Conservation (phyloP, 495 filamentous ascomycete species). For the Xylaria cubensis region DNA sequence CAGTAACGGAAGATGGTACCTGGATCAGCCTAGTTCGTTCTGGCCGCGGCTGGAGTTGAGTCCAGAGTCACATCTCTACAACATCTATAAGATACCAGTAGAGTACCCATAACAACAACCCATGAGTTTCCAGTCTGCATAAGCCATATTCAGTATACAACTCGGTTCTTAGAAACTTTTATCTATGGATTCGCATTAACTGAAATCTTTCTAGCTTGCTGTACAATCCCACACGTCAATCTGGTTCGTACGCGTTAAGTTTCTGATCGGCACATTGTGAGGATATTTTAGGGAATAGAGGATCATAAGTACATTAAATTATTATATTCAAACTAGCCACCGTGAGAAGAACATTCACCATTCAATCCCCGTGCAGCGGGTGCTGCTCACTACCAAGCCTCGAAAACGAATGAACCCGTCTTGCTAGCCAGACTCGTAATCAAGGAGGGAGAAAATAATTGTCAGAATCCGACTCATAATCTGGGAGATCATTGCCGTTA, state of each 20-base stretch:
- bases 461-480: constrained; percentile 14
- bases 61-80: not conserved
- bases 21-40: not conserved
- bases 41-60: not conserved
- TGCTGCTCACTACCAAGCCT: not conserved
- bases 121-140: not conserved
- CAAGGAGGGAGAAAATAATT: no score
- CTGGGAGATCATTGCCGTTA: not conserved
- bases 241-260: not conserved
- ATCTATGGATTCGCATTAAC: not conserved
- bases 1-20: constrained; percentile 2
- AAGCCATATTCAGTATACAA: not conserved
- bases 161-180: not conserved
- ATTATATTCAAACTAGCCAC: not conserved
- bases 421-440: not conserved
- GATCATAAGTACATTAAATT: not conserved
- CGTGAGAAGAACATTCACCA: not conserved
- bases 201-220: not conserved
- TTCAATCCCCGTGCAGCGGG: no score
- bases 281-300: not conserved
- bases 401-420: not conserved
- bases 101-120: not conserved
- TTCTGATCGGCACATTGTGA: not conserved
- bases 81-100: not conserved
- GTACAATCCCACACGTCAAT: not conserved